phyloP scores from a whole-genome alignment of 371 early-diverging fungal genomes.

The Apophysomyces variabilis region DNA sequence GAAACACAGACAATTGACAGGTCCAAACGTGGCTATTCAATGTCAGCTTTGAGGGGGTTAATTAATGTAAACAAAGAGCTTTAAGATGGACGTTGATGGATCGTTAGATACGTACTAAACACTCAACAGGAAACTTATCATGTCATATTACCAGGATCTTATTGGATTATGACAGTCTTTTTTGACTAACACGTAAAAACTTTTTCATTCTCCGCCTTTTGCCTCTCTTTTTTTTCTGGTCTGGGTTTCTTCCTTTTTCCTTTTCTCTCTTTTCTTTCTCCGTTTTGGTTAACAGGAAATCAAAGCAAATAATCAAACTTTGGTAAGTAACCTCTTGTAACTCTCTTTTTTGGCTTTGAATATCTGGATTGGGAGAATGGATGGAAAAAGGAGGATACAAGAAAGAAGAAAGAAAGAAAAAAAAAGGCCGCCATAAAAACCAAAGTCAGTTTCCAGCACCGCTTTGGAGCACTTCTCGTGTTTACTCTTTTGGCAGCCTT shows the following conservation, averaged over 20 bases:
- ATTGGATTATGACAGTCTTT: conserved; percentile 7
- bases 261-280: conserved; percentile 15
- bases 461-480: conserved; percentile 11
- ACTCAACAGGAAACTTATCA: neutral
- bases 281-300: conserved; percentile 9
- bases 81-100: too few relatives aligned
- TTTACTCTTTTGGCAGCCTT: conserved; percentile 18
- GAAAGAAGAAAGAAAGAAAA: neutral
- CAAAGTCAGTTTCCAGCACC: conserved; percentile 26
- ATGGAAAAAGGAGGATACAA: neutral
- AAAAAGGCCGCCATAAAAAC: conserved; percentile 12
- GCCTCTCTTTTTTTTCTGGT: conserved; percentile 9
- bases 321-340: neutral
- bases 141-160: neutral
- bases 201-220: neutral
- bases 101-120: too few relatives aligned
- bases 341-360: neutral
- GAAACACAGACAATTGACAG: too few relatives aligned
- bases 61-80: too few relatives aligned
- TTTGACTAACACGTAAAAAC: neutral
- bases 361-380: neutral
- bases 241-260: conserved; percentile 7
- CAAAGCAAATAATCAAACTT: neutral
- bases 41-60: too few relatives aligned
- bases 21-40: too few relatives aligned